Evolutionary conservation across 768 basidiomycete species (phyloP), one percentile per base, ranked within the genome.

Genomic region (Lactifluus hygrophoroides): DNA sequence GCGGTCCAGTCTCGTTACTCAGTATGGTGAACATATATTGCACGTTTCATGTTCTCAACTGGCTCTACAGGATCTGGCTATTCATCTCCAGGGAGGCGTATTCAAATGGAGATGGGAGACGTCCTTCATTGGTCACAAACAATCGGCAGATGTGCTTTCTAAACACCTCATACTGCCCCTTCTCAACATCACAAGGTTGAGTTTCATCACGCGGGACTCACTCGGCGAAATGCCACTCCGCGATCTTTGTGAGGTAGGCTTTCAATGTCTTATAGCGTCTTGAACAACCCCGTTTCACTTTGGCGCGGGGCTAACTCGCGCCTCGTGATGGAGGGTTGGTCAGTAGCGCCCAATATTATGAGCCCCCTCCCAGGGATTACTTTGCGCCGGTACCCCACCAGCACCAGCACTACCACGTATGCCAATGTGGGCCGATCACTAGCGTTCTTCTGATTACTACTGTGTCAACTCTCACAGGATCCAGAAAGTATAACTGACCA

Each of bases 81-180:
- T 88, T 57, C 76, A 79, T 64, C 63, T 90, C 34, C 79, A 80
- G 65, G 80, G 75, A 59, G 77, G 78, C 23, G 68, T 71, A 9
- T 85, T 88, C 71, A 83, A 80, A 74, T 91, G 88, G 88, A 76
- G 79, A 72, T 91, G 89, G 89, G 86, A 90, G 69, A 78, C 83
- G 16, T 80, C 77, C 68, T 79, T 77, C 62, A 67, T 86, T 37
- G 86, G 87, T 8, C 74, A 82, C 68, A 84, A 76, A 69, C 65
- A 70, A 32, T 85, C 88, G 35, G 81, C 89, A 58, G 85, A 88
- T 51, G 74, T 89, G 54, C 76, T 91, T 51, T 90, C 89, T 60
- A 85, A 78, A 62, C 89, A 91, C 65, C 80, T 90, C 62, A 82
- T 90, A 61, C 73, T 85, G 60, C 89, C 89, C 7, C 76, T 90